Evolutionary conservation across 768 basidiomycete species (phyloP).

Genomic region (Trametes meyenii): DNA sequence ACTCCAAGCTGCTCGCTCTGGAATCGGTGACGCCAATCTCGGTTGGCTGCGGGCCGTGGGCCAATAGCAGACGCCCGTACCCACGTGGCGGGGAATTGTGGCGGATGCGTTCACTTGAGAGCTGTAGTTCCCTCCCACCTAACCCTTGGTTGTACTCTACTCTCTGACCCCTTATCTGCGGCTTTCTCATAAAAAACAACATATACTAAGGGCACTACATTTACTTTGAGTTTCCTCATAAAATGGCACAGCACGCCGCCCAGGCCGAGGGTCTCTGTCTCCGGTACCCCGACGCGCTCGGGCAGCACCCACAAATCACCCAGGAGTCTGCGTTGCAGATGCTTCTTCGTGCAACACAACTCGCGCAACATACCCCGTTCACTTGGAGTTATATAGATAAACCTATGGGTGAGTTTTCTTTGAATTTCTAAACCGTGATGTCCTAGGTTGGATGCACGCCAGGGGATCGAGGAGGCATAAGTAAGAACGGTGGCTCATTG

Average conservation of each 20-base stretch:
- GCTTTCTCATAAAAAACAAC: neutral
- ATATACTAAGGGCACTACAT: too few relatives aligned
- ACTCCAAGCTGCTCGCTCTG: too few relatives aligned
- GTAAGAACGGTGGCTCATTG: neutral
- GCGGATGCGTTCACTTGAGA: neutral
- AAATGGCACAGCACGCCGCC: conserved; percentile 40
- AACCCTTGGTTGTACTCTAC: neutral
- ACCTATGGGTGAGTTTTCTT: conserved; percentile 56
- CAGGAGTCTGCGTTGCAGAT: conserved; percentile 62
- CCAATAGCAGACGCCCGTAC: neutral
- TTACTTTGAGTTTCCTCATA: neutral
- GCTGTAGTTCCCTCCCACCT: neutral
- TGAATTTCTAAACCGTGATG: neutral
- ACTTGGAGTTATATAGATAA: conserved; percentile 79
- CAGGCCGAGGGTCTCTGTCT: conserved; percentile 68
- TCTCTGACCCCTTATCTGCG: neutral
- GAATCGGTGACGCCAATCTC: too few relatives aligned
- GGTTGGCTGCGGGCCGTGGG: too few relatives aligned
- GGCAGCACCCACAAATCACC: conserved; percentile 54
- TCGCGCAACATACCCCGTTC: conserved; percentile 65
- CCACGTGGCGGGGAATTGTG: neutral
- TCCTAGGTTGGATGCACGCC: too few relatives aligned
- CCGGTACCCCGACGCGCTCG: conserved; percentile 69
- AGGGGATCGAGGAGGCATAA: too few relatives aligned
- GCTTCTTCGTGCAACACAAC: conserved; percentile 59